A percentile compares a stretch with the other conserved stretches of the same genome.
phyloP scores from a whole-genome alignment of 2,329 filamentous ascomycete genomes.

The Botrytis fabae region DNA sequence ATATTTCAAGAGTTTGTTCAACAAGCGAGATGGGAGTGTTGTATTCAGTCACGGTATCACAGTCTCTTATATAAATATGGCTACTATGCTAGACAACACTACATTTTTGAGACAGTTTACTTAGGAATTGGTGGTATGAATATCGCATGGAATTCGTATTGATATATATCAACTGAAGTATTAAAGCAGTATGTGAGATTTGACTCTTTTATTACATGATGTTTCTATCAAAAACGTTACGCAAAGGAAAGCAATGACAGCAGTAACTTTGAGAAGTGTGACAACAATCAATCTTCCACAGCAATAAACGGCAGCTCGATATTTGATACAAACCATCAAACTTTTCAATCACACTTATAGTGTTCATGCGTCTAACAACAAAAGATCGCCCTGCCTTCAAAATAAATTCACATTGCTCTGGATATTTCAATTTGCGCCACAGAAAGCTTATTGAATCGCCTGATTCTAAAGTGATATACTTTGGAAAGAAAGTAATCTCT shows the following conservation, averaged over 20 bases:
- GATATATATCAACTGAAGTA: not conserved
- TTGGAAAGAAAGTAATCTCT: not conserved
- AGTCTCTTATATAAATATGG: not conserved
- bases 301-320: not conserved
- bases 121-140: rapidly evolving
- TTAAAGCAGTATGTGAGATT: not conserved
- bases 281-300: not conserved
- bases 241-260: not conserved
- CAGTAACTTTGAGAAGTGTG: not conserved
- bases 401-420: not conserved
- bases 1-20: not conserved
- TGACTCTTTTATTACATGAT: not conserved
- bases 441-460: not conserved
- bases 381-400: not conserved
- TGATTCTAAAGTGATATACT: rapidly evolving
- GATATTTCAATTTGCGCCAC: not conserved
- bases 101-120: not conserved
- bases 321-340: rapidly evolving
- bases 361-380: not conserved
- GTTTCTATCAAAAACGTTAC: no score
- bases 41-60: not conserved
- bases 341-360: no score
- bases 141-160: not conserved
- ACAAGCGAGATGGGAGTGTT: not conserved
- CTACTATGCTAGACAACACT: not conserved